These are phyloP conservation scores for Metschnikowia aberdeeniae DNA, from an alignment of 805 yeast species.

Conservation along the genomic window DNA sequence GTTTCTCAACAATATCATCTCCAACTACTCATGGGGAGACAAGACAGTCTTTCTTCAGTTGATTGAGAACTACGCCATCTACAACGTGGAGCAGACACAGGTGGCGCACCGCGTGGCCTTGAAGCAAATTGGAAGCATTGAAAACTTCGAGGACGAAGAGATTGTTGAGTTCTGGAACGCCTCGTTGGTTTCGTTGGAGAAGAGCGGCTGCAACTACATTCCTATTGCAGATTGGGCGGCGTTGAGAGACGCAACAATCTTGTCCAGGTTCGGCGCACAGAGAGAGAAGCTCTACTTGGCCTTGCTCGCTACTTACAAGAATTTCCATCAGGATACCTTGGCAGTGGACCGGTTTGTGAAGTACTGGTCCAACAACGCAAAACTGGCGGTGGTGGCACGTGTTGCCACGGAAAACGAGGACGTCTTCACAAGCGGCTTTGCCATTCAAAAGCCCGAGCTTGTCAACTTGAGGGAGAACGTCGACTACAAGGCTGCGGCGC, in stretches of 20 bases:
- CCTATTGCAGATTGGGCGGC: constrained; percentile 88
- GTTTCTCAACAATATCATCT: constrained; percentile 72
- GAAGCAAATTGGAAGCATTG: constrained; percentile 67
- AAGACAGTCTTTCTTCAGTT: constrained; percentile 61
- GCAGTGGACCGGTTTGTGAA: constrained; percentile 28
- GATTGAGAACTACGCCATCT: constrained; percentile 54
- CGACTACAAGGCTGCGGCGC: constrained; percentile 20
- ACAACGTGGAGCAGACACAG: constrained; percentile 56
- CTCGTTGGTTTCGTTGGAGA: constrained; percentile 44
- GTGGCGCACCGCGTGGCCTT: constrained; percentile 70
- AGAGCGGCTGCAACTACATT: constrained; percentile 54
- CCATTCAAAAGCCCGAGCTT: constrained; percentile 23
- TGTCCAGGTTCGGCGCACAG: constrained; percentile 37
- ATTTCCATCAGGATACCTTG: constrained; percentile 37
- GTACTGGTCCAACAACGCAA: constrained; percentile 29
- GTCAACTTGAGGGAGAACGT: constrained; percentile 25
- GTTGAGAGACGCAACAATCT: constrained; percentile 68
- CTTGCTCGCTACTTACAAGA: constrained; percentile 22
- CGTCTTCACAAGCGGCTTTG: constrained; percentile 15
- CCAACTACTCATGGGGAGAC: constrained; percentile 67
- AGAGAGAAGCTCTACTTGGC: constrained; percentile 28
- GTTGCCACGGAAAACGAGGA: constrained; percentile 21
- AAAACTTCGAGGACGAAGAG: constrained; percentile 45
- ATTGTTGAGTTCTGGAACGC: constrained; percentile 57
- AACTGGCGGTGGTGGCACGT: constrained; percentile 19